phyloP scores from a whole-genome alignment of 1,284 basidiomycete species.

The Puccinia polysora region DNA sequence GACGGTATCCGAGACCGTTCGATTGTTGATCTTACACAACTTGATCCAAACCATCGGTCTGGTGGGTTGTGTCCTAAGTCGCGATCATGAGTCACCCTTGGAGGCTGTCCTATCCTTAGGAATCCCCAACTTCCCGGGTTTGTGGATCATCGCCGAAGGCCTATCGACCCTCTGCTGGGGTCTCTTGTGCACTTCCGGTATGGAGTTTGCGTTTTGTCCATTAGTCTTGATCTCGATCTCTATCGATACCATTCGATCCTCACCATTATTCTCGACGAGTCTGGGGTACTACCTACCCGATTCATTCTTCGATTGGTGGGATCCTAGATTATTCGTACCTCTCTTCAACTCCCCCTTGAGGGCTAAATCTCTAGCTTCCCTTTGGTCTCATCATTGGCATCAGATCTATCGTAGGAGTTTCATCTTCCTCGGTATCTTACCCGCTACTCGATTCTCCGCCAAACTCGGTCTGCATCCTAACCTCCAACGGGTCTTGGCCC shows the following conservation, averaged over 20 bases:
- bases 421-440: background rate
- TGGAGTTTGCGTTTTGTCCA: constrained; percentile 13
- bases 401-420: constrained; percentile 25
- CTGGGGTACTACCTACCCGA: background rate
- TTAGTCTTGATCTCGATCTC: background rate
- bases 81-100: constrained; percentile 24
- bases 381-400: constrained; percentile 60
- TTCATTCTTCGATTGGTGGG: constrained; percentile 15
- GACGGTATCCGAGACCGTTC: background rate
- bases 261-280: background rate
- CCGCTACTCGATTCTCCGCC: background rate
- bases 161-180: constrained; percentile 9
- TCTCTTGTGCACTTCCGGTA: background rate
- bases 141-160: constrained; percentile 8
- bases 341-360: constrained; percentile 57
- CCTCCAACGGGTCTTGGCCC: background rate
- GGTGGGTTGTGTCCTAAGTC: background rate
- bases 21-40: background rate
- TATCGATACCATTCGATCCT: background rate
- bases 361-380: constrained; percentile 57
- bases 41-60: background rate
- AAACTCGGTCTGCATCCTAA: background rate
- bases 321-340: constrained; percentile 48
- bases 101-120: constrained; percentile 1
- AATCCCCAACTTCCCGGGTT: constrained; percentile 6